These are phyloP conservation scores for Prosopis cineraria DNA, from an alignment of 306 rosid species.

Conservation along the genomic window DNA sequence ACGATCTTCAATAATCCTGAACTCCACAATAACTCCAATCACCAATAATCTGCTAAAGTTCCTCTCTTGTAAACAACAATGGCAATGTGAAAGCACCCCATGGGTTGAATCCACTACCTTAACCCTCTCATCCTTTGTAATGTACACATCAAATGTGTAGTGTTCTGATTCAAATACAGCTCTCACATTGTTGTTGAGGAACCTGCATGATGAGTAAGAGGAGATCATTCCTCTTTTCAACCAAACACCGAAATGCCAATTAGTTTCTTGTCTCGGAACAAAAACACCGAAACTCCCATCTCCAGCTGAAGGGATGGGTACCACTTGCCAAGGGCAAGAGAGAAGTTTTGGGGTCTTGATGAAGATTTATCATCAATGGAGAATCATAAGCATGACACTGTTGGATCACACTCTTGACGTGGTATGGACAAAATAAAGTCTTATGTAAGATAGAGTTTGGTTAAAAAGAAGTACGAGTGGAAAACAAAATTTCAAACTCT, in stretches of 20 bases:
- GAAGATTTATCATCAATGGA: constrained; percentile 61
- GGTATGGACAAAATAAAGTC: no score
- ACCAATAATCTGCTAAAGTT: constrained; percentile 43
- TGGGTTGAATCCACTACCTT: constrained; percentile 82
- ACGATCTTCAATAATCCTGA: constrained; percentile 73
- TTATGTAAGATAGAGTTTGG: no score
- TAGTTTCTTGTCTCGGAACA: constrained; percentile 45
- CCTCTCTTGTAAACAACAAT: constrained; percentile 74
- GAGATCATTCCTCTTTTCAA: constrained; percentile 49
- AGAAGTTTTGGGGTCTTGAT: constrained; percentile 57
- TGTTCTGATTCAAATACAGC: constrained; percentile 56
- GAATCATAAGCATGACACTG: constrained; percentile 89
- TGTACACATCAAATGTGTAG: constrained; percentile 71
- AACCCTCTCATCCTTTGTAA: constrained; percentile 52
- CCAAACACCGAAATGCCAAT: constrained; percentile 65
- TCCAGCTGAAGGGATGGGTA: constrained; percentile 63
- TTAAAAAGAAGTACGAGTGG: no score
- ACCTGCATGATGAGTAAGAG: constrained; percentile 45
- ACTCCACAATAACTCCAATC: constrained; percentile 45
- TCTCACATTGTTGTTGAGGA: constrained; percentile 47
- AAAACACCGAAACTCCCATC: constrained; percentile 89
- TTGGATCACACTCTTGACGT: no score
- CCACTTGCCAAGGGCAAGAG: constrained; percentile 82
- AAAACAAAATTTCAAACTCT: no score
- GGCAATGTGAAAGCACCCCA: constrained; percentile 80